Evolutionary conservation across 1,139 yeast genomes (phyloP), one percentile per base, ranked within the genome.

Genomic region (Pichia sp.): DNA sequence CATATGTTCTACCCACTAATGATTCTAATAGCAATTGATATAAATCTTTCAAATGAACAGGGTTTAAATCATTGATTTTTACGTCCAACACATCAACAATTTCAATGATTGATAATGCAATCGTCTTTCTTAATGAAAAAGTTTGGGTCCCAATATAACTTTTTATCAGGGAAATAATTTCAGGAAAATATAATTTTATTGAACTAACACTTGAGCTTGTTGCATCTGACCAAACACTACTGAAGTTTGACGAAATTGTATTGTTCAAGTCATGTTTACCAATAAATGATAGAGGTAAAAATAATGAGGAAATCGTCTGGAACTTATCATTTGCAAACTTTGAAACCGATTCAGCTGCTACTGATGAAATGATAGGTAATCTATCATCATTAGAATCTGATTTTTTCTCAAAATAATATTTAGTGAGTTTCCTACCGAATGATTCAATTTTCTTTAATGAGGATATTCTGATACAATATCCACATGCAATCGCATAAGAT

Each of bases 1-100:
- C 73, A 95, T 96, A 92, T 8, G 94, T 76, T 49, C 92, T 77
- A 0, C 97, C 97, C 45, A 73, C 69, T 48, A 82, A 72, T 0
- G 95, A 79, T 38, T 73, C 75, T 27, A 85, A 58, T 44, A 88
- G 67, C 5, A 81, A 68, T 0, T 67, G 65, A 46, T 85, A 73
- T 28, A 88, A 60, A 26, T 68, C 67, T 2, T 52, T 47, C n/a
- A 58, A 37, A 33, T 55, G 43, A 3, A 46, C 16, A 4, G 50
- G 47, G 9, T 61, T 54, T 31, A 68, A 64, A 11, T 66, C 70
- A 41, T 69, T 59, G 3, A 57, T 47, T 29, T 51, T 50, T 2
- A 49, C 50, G 4, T 58, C 62, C 16, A 70, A 52, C 32, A 54
- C 59, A 44, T 72, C 67, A 42, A 86, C 73, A 10, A 86, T 75